These are phyloP conservation scores for Areca catechu DNA, from an alignment of 176 grass and related monocot species.

Conservation along the genomic window DNA sequence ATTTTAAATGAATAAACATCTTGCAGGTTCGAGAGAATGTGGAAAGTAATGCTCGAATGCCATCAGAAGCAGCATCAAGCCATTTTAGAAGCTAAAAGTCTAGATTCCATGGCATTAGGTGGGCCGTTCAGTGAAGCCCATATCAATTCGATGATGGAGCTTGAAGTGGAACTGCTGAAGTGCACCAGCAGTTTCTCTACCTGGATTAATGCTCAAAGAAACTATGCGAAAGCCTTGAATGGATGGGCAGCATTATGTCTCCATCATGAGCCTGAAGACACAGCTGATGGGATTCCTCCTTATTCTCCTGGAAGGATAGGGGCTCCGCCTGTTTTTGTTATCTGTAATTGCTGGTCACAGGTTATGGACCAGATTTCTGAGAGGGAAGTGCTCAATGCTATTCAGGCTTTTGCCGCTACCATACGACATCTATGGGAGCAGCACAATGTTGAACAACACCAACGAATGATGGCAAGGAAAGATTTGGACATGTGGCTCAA, in stretches of 20 bases:
- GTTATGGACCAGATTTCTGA: slow-evolving; percentile 61
- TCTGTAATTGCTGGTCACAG: slow-evolving; percentile 82
- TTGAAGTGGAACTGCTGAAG: slow-evolving; percentile 88
- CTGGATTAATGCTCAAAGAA: slow-evolving; percentile 72
- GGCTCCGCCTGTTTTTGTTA: slow-evolving; percentile 62
- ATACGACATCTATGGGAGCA: slow-evolving; percentile 45
- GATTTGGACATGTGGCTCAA: slow-evolving; percentile 60
- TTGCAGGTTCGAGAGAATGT: slow-evolving; percentile 77
- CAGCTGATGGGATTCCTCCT: slow-evolving; percentile 31
- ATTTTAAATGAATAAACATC: background rate
- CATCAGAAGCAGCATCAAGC: slow-evolving; percentile 54
- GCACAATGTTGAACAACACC: slow-evolving; percentile 39
- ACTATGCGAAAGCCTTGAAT: slow-evolving; percentile 64
- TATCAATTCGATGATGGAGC: slow-evolving; percentile 23
- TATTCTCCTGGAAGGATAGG: slow-evolving; percentile 56
- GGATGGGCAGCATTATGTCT: slow-evolving; percentile 79
- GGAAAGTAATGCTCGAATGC: slow-evolving; percentile 58
- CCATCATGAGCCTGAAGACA: slow-evolving; percentile 36
- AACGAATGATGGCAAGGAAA: slow-evolving; percentile 29
- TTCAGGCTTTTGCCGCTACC: slow-evolving; percentile 38
- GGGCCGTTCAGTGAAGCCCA: slow-evolving; percentile 23
- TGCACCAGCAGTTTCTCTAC: slow-evolving; percentile 65
- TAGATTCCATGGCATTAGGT: slow-evolving; percentile 29
- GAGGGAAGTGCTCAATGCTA: slow-evolving; percentile 34
- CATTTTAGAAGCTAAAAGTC: slow-evolving; percentile 48